phyloP scores from a whole-genome alignment of 805 yeast genomes.

The Ogataea naganishii region DNA sequence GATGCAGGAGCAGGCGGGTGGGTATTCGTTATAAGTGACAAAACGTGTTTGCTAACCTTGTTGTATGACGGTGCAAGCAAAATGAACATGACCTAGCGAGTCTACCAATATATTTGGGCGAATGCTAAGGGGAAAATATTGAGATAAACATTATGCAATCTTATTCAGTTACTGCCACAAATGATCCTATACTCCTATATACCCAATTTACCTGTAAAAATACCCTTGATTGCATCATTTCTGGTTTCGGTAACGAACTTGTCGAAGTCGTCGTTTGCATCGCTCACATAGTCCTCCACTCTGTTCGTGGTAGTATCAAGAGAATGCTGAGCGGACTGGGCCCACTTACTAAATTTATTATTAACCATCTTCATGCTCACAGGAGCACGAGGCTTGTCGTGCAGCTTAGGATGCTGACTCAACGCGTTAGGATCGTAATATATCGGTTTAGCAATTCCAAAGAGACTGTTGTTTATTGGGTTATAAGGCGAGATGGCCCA shows the following conservation, averaged over 20 bases:
- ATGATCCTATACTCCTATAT: constrained; percentile 7
- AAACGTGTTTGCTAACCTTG: no score
- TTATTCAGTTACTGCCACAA: no score
- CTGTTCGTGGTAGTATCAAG: constrained; percentile 16
- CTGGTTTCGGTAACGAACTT: constrained; percentile 19
- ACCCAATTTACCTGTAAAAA: constrained; percentile 15
- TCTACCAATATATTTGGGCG: no score
- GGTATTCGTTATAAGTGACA: no score
- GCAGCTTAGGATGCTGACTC: constrained; percentile 19
- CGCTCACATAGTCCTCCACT: constrained; percentile 17
- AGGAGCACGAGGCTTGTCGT: constrained; percentile 10
- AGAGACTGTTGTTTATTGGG: constrained; percentile 20
- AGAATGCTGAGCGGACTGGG: constrained; percentile 12
- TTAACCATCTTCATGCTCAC: constrained; percentile 7
- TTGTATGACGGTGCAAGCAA: no score
- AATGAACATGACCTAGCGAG: no score
- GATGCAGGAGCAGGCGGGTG: no score
- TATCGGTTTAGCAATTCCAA: constrained; percentile 19
- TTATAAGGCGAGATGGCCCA: constrained; percentile 32
- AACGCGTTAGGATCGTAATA: constrained; percentile 24
- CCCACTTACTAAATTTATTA: constrained; percentile 12
- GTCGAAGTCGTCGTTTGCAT: constrained; percentile 23
- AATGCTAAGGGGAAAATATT: no score
- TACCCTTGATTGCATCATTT: constrained; percentile 20
- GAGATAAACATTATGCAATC: no score